These are phyloP conservation scores for Coemansia sp. DNA, from an alignment of 192 early-diverging fungal species.

Conservation along the genomic window DNA sequence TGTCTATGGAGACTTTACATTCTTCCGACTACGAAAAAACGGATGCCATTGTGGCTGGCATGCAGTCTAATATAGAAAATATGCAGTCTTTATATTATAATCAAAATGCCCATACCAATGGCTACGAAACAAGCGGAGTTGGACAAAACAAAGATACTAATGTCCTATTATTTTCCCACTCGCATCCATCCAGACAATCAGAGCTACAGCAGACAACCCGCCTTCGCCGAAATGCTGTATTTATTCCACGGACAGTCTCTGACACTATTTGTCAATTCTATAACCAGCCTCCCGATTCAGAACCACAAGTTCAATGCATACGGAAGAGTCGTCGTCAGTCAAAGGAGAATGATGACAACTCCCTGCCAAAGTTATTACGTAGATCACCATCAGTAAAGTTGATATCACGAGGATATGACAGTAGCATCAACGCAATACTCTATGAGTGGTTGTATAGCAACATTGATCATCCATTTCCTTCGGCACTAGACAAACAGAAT, in stretches of 20 bases:
- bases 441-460: slow-evolving; percentile 25
- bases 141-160: neutral
- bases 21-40: neutral
- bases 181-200: neutral
- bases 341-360: too few relatives aligned
- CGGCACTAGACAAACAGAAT: slow-evolving; percentile 23
- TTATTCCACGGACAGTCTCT: slow-evolving; percentile 19
- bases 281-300: neutral
- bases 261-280: slow-evolving; percentile 9
- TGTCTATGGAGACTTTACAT: neutral
- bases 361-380: too few relatives aligned
- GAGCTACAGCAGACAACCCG: neutral
- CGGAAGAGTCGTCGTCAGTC: neutral
- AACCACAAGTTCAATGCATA: neutral
- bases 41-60: neutral
- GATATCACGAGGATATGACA: slow-evolving; percentile 18
- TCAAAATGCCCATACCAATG: too few relatives aligned
- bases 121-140: too few relatives aligned
- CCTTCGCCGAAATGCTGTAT: slow-evolving; percentile 24
- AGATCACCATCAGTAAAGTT: neutral
- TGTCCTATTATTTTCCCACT: neutral
- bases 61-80: neutral
- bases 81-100: too few relatives aligned
- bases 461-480: slow-evolving; percentile 32
- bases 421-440: slow-evolving; percentile 21